Conservation (phyloP, 1,284 basidiomycete genomes). For the Binderoboletus segoi region DNA sequence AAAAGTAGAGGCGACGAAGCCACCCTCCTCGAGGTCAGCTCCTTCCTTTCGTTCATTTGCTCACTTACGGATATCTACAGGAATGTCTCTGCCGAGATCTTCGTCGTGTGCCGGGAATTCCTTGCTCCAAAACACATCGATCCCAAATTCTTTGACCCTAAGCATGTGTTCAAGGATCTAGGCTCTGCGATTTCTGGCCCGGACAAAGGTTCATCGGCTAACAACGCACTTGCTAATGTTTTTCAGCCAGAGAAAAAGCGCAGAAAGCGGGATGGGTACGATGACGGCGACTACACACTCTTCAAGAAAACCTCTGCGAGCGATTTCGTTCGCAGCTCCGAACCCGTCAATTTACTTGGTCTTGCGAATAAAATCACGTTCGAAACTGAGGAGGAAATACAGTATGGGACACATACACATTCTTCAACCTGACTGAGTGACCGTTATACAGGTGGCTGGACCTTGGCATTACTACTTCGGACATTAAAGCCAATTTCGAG, state of each 20-base stretch:
- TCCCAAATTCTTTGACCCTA: constrained; percentile 97
- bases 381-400: constrained; percentile 81
- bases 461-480: constrained; percentile 73
- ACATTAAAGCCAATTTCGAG: constrained; percentile 81
- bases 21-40: constrained; percentile 89
- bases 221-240: constrained; percentile 81
- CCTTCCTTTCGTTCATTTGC: not conserved
- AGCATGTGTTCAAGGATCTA: constrained; percentile 96
- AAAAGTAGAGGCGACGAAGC: constrained; percentile 98
- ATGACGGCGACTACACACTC: constrained; percentile 91
- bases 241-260: constrained; percentile 98
- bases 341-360: constrained; percentile 85
- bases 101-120: constrained; percentile 97
- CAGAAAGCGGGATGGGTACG: constrained; percentile 92
- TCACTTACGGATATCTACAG: constrained; percentile 43
- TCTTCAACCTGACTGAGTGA: constrained; percentile 5
- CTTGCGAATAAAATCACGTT: constrained; percentile 86
- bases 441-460: constrained; percentile 66
- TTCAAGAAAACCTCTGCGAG: constrained; percentile 77
- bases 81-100: constrained; percentile 99
- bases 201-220: constrained; percentile 55
- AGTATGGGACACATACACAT: constrained; percentile 44
- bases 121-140: constrained; percentile 95
- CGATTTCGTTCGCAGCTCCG: constrained; percentile 73
- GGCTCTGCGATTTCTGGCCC: constrained; percentile 50